Evolutionary conservation across 352 stramenopile genomes (phyloP).

Genomic region (Albugo candida): DNA sequence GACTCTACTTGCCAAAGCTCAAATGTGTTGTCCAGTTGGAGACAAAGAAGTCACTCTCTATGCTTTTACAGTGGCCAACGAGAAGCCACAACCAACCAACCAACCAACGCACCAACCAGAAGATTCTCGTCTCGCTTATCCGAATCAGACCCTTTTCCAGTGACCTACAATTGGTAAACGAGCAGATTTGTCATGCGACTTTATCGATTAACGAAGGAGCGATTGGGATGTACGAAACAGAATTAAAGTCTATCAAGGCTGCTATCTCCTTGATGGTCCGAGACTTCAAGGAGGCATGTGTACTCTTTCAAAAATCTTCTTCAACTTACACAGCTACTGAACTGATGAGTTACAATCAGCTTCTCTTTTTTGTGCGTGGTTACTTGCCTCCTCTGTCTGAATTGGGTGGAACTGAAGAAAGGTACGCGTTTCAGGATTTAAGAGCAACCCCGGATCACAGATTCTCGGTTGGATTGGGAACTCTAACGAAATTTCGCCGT

Average conservation of each 20-base stretch:
- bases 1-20: constrained; percentile 81
- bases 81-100: constrained; percentile 91
- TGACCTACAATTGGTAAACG: constrained; percentile 67
- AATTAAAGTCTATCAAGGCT: constrained; percentile 95
- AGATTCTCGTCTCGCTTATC: constrained; percentile 92
- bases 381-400: constrained; percentile 87
- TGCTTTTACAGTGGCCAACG: constrained; percentile 78
- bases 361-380: constrained; percentile 96
- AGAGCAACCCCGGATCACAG: neutral
- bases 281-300: constrained; percentile 86
- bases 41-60: constrained; percentile 82
- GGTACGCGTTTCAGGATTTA: constrained; percentile 15
- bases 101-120: no score
- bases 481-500: constrained; percentile 91
- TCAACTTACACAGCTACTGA: constrained; percentile 96
- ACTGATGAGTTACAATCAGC: constrained; percentile 93
- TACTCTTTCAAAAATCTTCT: constrained; percentile 91
- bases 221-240: constrained; percentile 98
- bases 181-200: constrained; percentile 77
- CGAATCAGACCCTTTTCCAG: constrained; percentile 77
- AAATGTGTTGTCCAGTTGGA: constrained; percentile 86
- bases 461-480: constrained; percentile 65
- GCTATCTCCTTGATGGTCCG: constrained; percentile 84
- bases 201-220: constrained; percentile 82
- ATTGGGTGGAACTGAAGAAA: constrained; percentile 93